These are phyloP conservation scores for Escovopsis weberi DNA, from an alignment of 2,329 filamentous ascomycete genomes.

Conservation along the genomic window DNA sequence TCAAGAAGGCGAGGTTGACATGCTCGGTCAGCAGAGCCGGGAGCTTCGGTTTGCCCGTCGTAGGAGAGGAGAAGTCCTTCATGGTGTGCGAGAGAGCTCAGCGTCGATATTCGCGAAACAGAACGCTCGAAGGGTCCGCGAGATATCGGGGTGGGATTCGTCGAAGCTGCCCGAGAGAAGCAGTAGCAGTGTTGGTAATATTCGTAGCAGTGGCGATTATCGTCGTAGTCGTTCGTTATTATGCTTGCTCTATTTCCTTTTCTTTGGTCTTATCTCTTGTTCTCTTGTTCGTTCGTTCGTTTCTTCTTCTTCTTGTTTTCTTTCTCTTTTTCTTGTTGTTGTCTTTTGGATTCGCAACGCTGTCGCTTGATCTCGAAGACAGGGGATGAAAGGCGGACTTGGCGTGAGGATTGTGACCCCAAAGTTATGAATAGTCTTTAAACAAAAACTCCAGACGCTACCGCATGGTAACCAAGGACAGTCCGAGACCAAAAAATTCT, in stretches of 20 bases:
- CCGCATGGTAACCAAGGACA: conserved; percentile 7
- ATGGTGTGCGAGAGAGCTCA: conserved; percentile 13
- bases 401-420: background rate
- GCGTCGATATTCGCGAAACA: background rate
- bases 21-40: conserved; percentile 26
- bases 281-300: too few species aligned
- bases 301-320: too few species aligned
- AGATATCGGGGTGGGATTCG: conserved; percentile 1
- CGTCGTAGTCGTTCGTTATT: too few species aligned
- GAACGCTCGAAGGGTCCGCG: too few species aligned
- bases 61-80: conserved; percentile 23
- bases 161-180: conserved; percentile 5
- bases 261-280: too few species aligned
- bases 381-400: background rate
- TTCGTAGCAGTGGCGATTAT: too few species aligned
- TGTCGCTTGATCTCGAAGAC: conserved; percentile 4
- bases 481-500: conserved; percentile 1
- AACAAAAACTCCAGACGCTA: conserved; percentile 5
- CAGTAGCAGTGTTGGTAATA: background rate
- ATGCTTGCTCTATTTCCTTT: too few species aligned
- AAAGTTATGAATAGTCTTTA: conserved; percentile 4
- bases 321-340: too few species aligned
- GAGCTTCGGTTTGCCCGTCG: conserved; percentile 26
- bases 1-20: conserved; percentile 27
- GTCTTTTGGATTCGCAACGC: background rate